Evolutionary conservation across 2,329 filamentous ascomycete genomes (phyloP).

Genomic region (Talaromyces pinophilus): DNA sequence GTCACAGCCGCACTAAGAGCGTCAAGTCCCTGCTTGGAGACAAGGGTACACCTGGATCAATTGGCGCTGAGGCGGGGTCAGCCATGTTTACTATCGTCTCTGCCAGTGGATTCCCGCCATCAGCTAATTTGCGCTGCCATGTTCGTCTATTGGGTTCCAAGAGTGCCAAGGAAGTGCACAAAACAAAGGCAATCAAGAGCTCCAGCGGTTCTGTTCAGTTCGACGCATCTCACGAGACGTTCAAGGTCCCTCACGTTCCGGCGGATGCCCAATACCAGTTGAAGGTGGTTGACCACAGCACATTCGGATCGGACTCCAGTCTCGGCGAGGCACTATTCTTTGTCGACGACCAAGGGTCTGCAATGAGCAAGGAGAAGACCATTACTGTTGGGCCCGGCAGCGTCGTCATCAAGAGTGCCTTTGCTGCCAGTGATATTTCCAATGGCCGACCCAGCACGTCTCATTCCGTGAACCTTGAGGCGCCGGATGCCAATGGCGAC

Average conservation of each 20-base stretch:
- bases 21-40: conserved; percentile 52
- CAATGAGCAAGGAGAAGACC: conserved; percentile 67
- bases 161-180: conserved; percentile 75
- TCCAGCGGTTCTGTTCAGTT: conserved; percentile 64
- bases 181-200: conserved; percentile 87
- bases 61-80: conserved; percentile 64
- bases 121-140: conserved; percentile 75
- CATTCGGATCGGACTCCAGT: conserved; percentile 78
- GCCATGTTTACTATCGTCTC: conserved; percentile 79
- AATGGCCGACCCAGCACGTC: conserved; percentile 40
- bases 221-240: conserved; percentile 67
- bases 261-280: conserved; percentile 86
- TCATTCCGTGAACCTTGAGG: conserved; percentile 35
- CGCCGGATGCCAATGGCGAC: conserved; percentile 32
- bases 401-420: conserved; percentile 73
- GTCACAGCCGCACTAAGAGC: conserved; percentile 52
- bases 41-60: conserved; percentile 38
- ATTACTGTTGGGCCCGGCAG: conserved; percentile 71
- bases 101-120: conserved; percentile 73
- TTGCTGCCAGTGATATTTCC: conserved; percentile 55
- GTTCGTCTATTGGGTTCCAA: conserved; percentile 69
- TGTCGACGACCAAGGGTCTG: conserved; percentile 74
- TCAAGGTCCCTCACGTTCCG: conserved; percentile 70
- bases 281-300: conserved; percentile 79
- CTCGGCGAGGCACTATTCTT: conserved; percentile 88